These are phyloP conservation scores for Aureobasidium vineae DNA, from an alignment of 2,329 filamentous ascomycete genomes.

Conservation along the genomic window DNA sequence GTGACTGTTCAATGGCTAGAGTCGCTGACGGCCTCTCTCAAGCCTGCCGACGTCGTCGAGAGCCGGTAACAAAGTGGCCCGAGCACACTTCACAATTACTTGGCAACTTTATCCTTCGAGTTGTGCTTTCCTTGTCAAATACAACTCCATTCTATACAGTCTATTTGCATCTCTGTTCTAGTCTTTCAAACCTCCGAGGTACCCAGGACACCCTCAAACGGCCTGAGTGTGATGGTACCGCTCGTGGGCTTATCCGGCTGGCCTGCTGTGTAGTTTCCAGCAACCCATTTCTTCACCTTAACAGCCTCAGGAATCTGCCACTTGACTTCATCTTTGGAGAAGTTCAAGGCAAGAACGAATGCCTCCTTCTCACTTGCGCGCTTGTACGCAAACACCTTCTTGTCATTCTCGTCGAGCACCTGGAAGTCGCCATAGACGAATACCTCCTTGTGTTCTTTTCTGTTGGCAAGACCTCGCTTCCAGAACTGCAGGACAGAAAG, in stretches of 20 bases:
- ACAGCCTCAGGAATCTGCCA: constrained; percentile 39
- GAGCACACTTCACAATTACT: neutral
- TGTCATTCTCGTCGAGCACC: constrained; percentile 51
- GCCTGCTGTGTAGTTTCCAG: constrained; percentile 37
- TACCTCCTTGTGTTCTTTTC: constrained; percentile 57
- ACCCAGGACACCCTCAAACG: constrained; percentile 40
- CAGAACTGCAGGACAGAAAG: constrained; percentile 60
- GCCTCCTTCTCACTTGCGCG: constrained; percentile 34
- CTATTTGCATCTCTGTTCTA: neutral
- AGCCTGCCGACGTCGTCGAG: neutral
- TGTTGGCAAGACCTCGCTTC: constrained; percentile 54
- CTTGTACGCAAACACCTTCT: constrained; percentile 56
- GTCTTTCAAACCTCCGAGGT: neutral
- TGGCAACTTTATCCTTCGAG: neutral
- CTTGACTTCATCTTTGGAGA: constrained; percentile 36
- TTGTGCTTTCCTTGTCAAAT: neutral
- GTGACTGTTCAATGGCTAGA: constrained; percentile 4
- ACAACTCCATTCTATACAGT: neutral
- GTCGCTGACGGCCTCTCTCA: neutral
- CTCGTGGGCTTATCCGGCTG: constrained; percentile 33
- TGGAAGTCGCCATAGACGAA: constrained; percentile 63
- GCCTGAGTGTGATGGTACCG: constrained; percentile 35
- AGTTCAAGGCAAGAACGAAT: constrained; percentile 41
- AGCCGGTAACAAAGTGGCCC: neutral
- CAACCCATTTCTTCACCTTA: constrained; percentile 39